Evolutionary conservation across 148 eudicot genomes (phyloP).

Genomic region (Silene conica): DNA sequence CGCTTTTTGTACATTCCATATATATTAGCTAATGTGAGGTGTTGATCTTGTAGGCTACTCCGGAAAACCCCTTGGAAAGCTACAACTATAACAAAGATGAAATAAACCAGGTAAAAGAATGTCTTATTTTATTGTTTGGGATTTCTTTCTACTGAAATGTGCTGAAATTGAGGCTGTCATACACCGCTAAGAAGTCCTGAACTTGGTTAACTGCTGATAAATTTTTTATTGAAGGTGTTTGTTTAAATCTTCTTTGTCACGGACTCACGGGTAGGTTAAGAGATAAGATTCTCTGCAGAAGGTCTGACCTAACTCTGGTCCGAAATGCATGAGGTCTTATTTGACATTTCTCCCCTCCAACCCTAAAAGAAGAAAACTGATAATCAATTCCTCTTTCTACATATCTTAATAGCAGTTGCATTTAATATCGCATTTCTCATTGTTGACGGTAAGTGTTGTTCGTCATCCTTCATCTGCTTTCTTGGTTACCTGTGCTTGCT

Average conservation of each 20-base stretch:
- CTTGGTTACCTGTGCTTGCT: too few relatives aligned
- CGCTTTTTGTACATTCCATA: background rate
- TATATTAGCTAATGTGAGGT: background rate
- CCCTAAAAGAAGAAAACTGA: background rate
- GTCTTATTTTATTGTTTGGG: background rate
- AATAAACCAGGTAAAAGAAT: constrained; percentile 75
- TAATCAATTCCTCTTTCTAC: too few relatives aligned
- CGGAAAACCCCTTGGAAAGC: constrained; percentile 57
- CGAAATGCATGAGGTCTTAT: background rate
- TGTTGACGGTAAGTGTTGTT: too few relatives aligned
- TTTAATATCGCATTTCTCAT: too few relatives aligned
- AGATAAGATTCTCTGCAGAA: background rate
- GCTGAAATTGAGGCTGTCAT: background rate
- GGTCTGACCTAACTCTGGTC: background rate
- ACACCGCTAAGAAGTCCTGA: background rate
- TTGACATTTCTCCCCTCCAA: background rate
- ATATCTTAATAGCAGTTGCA: too few relatives aligned
- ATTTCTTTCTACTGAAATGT: background rate
- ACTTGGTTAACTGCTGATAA: background rate
- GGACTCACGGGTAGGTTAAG: background rate
- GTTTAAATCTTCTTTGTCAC: background rate
- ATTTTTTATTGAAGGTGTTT: background rate
- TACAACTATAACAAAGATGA: constrained; percentile 85
- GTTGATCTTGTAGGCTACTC: constrained; percentile 41
- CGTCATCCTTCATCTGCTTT: too few relatives aligned